These are phyloP conservation scores for Podosphaera xanthii DNA, from an alignment of 2,329 filamentous ascomycete genomes.

Conservation along the genomic window DNA sequence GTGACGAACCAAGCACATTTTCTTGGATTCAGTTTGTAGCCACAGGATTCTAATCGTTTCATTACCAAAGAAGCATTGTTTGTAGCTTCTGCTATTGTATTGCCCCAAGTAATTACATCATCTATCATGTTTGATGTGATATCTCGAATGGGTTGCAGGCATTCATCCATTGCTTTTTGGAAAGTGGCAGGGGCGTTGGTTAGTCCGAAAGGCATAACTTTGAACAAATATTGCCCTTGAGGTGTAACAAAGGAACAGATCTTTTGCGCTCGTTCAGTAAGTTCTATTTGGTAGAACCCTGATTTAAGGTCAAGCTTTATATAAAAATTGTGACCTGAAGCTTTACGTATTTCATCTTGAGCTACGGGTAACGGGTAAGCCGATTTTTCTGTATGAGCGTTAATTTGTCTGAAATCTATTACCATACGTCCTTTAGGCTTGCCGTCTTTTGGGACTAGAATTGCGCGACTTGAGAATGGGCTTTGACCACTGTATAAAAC, in stretches of 20 bases:
- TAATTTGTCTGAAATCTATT: background rate
- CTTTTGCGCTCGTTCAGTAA: background rate
- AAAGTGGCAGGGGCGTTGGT: background rate
- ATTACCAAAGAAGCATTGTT: background rate
- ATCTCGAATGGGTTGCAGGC: background rate
- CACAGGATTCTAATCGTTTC: background rate
- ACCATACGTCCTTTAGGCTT: background rate
- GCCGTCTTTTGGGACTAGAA: background rate
- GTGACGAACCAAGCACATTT: constrained; percentile 1
- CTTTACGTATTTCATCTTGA: background rate
- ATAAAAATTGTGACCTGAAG: background rate
- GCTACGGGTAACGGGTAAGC: background rate
- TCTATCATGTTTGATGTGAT: constrained; percentile 1
- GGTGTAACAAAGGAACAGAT: background rate
- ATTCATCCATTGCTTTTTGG: background rate
- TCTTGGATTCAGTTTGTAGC: background rate
- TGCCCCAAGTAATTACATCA: background rate
- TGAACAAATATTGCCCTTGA: background rate
- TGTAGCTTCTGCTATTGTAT: background rate
- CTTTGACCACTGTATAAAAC: background rate
- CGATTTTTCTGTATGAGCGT: background rate
- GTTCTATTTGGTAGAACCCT: background rate
- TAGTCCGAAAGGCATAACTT: background rate
- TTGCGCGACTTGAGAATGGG: background rate
- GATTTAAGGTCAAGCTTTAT: constrained; percentile 1